phyloP scores from a whole-genome alignment of 2,329 filamentous ascomycete species.

The Fusarium pseudonygamai region DNA sequence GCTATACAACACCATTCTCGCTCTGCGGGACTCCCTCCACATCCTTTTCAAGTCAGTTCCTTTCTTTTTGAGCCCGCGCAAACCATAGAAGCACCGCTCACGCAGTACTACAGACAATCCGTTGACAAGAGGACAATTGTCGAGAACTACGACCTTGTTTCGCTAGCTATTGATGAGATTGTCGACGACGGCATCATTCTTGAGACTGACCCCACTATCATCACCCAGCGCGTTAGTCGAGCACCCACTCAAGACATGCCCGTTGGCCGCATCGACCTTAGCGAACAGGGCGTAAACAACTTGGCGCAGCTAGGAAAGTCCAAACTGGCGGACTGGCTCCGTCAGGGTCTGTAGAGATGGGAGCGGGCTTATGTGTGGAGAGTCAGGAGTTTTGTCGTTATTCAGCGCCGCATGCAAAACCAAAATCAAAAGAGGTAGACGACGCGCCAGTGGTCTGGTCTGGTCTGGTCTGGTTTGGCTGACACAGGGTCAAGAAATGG shows the following conservation, averaged over 20 bases:
- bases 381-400: constrained; percentile 42
- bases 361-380: constrained; percentile 19
- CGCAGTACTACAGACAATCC: constrained; percentile 72
- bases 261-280: constrained; percentile 93
- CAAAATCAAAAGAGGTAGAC: constrained; percentile 35
- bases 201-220: constrained; percentile 94
- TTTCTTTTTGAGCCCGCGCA: background rate
- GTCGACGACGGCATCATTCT: constrained; percentile 96
- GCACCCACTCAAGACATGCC: constrained; percentile 92
- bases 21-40: constrained; percentile 88
- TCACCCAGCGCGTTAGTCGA: constrained; percentile 90
- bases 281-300: constrained; percentile 94
- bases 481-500: constrained; percentile 29
- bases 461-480: constrained; percentile 24
- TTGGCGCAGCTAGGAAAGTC: constrained; percentile 93
- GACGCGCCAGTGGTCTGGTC: constrained; percentile 32
- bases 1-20: constrained; percentile 92
- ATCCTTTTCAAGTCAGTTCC: constrained; percentile 84
- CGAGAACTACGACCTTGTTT: constrained; percentile 97
- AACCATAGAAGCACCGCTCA: constrained; percentile 4
- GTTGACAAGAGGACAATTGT: constrained; percentile 98
- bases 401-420: constrained; percentile 44
- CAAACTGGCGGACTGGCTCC: constrained; percentile 89
- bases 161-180: constrained; percentile 93
- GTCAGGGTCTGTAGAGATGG: constrained; percentile 74